These are phyloP conservation scores for Carex littledalei DNA, from an alignment of 176 grass and related monocot species.

Conservation along the genomic window DNA sequence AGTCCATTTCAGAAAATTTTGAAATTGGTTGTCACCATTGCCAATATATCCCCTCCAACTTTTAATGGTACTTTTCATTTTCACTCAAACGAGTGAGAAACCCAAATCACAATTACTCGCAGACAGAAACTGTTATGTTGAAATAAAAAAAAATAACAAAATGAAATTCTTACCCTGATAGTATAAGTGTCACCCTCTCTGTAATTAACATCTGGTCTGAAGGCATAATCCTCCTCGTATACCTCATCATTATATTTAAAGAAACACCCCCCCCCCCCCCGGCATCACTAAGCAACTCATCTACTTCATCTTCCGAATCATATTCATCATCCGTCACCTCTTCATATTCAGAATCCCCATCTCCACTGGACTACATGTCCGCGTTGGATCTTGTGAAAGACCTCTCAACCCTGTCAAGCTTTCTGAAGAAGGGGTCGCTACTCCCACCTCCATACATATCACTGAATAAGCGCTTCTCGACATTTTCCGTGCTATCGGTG, in stretches of 20 bases:
- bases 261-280: background rate
- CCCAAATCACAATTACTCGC: background rate
- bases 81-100: background rate
- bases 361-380: slow-evolving; percentile 22
- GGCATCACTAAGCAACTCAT: slow-evolving; percentile 26
- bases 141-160: background rate
- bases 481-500: slow-evolving; percentile 31
- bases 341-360: slow-evolving; percentile 21
- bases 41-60: background rate
- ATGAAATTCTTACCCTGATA: slow-evolving; percentile 35
- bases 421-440: slow-evolving; percentile 27
- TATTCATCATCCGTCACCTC: background rate
- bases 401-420: slow-evolving; percentile 42
- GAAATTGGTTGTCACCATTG: background rate
- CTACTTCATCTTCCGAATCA: slow-evolving; percentile 71
- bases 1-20: background rate
- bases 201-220: slow-evolving; percentile 62
- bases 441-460: background rate
- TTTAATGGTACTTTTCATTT: background rate
- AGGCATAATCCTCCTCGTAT: slow-evolving; percentile 38
- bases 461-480: slow-evolving; percentile 43
- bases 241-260: slow-evolving; percentile 39
- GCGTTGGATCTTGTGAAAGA: slow-evolving; percentile 11
- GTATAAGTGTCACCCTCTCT: slow-evolving; percentile 42
- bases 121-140: background rate